Base-by-base conservation (phyloP, 441 rosid genomes). In the Daphne laureola region DNA sequence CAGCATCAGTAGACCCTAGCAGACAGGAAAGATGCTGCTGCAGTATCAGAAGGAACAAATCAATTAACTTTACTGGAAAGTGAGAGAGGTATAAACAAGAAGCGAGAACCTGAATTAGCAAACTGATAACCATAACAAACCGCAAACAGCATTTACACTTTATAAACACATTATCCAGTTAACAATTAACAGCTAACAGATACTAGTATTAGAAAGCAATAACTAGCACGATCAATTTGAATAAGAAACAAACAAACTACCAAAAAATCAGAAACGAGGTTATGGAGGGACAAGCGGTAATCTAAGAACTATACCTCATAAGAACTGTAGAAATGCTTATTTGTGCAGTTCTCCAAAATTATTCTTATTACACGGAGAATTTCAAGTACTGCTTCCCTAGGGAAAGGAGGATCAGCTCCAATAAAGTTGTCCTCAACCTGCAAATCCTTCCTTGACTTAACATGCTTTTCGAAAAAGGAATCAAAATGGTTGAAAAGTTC, bases 21-120 rank as follows among this genome's bases (percentile, higher is more conserved):
- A 93, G 80, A 57, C 74, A 74, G 45, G 99, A 90, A 68, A 93
- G 95, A 79, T 90, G 97, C 83, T 85, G 99, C 96, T 83, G 96
- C 81, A 80, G 49, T 43, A 61, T 64, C 49, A 69, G 36, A 64
- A 43, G 53, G 60, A 71, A 14, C 26, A 70, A 55, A 46, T 48
- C 11, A 9, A 31, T 31, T 31, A 31, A 31, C 8, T 31, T 31
- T 31, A 31, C 38, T 31, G 4, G 38, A 31, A 31, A 31, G 11
- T 31, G 38, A 2, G 2, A 31, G 11, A 31, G 11, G 0, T 31
- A 31, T 31, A 5, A 9, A 5, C 8, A 31, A 9, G 11, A 31
- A 31, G 9, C 38, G 1, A 31, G 38, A 31, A 5, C 8, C 11
- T 2, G 8, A 5, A 31, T 9, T 9, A 31, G 7, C 11, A 31